These are phyloP conservation scores for Malassezia equina DNA, from an alignment of 1,284 basidiomycete species.

Conservation along the genomic window DNA sequence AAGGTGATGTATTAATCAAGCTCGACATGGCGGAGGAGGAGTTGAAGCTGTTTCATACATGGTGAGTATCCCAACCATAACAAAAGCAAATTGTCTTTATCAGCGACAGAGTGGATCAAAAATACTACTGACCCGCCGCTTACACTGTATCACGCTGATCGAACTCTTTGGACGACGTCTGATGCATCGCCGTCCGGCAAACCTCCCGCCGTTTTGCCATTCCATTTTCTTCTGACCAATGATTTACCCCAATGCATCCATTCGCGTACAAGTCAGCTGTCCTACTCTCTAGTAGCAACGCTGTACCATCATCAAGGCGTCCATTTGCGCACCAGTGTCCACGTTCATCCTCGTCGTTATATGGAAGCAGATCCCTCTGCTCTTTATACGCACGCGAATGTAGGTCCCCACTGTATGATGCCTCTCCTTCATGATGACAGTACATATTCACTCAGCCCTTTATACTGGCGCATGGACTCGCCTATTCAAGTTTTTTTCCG, in stretches of 20 bases:
- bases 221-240: constrained; percentile 34
- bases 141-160: constrained; percentile 29
- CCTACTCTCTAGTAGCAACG: constrained; percentile 30
- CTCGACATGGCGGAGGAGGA: constrained; percentile 17
- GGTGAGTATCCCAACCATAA: neutral
- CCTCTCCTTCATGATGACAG: constrained; percentile 11
- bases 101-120: neutral
- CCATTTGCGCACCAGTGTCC: constrained; percentile 20
- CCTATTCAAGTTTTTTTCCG: constrained; percentile 29
- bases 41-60: neutral
- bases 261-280: constrained; percentile 26
- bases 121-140: neutral
- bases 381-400: constrained; percentile 16
- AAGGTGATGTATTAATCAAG: constrained; percentile 44
- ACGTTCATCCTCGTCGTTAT: constrained; percentile 39
- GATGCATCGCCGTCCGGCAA: neutral
- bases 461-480: constrained; percentile 25
- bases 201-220: constrained; percentile 33
- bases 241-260: constrained; percentile 46
- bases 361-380: constrained; percentile 19
- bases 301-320: constrained; percentile 21
- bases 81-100: neutral
- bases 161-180: constrained; percentile 26
- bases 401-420: constrained; percentile 16
- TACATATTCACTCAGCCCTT: constrained; percentile 22